Conservation (phyloP, 2,329 filamentous ascomycete genomes). For the Curvularia eragrostidis region DNA sequence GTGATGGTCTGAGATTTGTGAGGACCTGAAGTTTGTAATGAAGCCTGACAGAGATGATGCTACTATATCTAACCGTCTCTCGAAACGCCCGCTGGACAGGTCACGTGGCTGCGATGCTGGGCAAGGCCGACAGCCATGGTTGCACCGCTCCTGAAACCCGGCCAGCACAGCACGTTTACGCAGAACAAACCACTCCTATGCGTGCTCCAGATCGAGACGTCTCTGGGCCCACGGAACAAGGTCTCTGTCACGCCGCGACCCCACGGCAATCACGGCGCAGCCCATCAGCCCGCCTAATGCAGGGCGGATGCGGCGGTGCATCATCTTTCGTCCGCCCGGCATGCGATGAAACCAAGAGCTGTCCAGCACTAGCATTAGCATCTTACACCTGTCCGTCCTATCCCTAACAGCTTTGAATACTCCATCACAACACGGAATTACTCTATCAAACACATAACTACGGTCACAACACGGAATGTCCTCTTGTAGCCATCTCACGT, state of each 20-base stretch:
- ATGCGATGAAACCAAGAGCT: slow-evolving; percentile 31
- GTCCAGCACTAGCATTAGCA: slow-evolving; percentile 23
- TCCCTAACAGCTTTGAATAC: slow-evolving; percentile 6
- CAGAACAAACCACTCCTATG: slow-evolving; percentile 7
- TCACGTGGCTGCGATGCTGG: no score
- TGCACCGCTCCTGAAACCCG: background rate
- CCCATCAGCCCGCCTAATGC: slow-evolving; percentile 15
- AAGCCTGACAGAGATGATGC: slow-evolving; percentile 4
- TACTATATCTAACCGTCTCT: no score
- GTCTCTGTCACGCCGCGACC: background rate
- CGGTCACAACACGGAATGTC: no score
- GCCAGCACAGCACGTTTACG: background rate
- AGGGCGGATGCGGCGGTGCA: slow-evolving; percentile 21
- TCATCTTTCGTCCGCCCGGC: slow-evolving; percentile 23
- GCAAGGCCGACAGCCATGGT: no score
- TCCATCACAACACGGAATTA: slow-evolving; percentile 5
- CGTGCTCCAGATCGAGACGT: background rate
- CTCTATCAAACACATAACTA: no score
- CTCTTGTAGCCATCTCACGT: slow-evolving; percentile 6
- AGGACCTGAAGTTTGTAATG: no score
- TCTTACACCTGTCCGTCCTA: no score
- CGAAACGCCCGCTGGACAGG: slow-evolving; percentile 4
- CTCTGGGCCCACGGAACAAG: background rate
- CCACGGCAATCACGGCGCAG: background rate
- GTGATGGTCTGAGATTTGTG: no score